phyloP scores from a whole-genome alignment of 1,139 yeast species.

The Magnusiomyces sp. region DNA sequence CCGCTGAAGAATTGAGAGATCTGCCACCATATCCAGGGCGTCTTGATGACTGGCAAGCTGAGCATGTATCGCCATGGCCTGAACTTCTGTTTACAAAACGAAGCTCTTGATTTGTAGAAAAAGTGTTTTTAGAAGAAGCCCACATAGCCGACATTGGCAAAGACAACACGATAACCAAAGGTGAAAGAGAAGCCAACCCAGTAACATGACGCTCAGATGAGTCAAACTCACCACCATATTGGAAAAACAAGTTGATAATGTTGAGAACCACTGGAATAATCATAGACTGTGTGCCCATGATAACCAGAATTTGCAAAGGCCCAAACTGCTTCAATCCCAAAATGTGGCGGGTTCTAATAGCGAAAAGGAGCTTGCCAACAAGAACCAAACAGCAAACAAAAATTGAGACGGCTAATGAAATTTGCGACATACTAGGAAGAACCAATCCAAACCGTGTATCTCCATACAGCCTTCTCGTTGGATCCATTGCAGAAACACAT shows the following conservation, averaged over 20 bases:
- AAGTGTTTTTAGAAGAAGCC: conserved; percentile 42
- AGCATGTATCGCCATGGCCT: no score
- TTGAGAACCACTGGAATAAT: conserved; percentile 64
- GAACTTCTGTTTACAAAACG: no score
- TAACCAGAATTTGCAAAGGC: conserved; percentile 66
- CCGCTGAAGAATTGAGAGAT: no score
- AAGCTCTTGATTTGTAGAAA: no score
- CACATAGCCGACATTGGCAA: conserved; percentile 81
- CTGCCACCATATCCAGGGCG: no score
- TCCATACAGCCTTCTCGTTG: conserved; percentile 1
- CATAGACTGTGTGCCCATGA: conserved; percentile 79
- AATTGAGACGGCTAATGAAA: conserved; percentile 62
- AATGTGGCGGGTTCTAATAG: conserved; percentile 61
- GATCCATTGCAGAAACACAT: conserved; percentile 5
- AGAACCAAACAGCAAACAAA: conserved; percentile 53
- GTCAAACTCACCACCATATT: conserved; percentile 33
- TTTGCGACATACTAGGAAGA: conserved; percentile 27
- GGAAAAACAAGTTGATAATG: conserved; percentile 49
- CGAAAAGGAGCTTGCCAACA: conserved; percentile 51
- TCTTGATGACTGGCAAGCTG: no score
- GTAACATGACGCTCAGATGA: conserved; percentile 23
- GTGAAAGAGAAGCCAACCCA: conserved; percentile 35
- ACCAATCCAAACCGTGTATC: conserved; percentile 11
- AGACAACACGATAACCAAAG: conserved; percentile 48
- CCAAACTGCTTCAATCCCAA: conserved; percentile 79